A percentile compares a stretch with the other conserved stretches of the same genome.
Conservation (phyloP, 2,329 filamentous ascomycete species). For the Fusarium tricinctum region DNA sequence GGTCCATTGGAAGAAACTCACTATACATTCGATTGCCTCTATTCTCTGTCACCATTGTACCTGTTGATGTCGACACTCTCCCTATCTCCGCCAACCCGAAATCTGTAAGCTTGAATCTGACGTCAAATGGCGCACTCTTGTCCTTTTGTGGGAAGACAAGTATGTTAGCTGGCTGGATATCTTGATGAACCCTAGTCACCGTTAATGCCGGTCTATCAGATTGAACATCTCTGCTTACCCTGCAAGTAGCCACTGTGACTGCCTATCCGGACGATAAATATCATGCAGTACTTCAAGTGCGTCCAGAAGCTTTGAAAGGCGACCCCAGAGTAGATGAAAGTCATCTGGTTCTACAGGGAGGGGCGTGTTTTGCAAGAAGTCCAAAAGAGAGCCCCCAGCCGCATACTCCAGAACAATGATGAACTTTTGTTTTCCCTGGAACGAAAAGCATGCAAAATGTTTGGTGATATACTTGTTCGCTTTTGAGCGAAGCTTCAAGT, state of each 20-base stretch:
- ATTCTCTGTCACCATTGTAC: background rate
- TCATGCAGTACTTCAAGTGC: background rate
- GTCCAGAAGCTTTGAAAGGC: conserved; percentile 5
- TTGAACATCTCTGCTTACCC: background rate
- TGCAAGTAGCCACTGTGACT: background rate
- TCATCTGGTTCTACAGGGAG: background rate
- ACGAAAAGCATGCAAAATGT: conserved; percentile 15
- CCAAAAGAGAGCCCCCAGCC: background rate
- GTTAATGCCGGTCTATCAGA: background rate
- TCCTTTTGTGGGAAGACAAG: conserved; percentile 11
- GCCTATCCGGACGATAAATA: background rate
- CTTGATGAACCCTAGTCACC: conserved; percentile 9
- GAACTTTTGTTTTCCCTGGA: background rate
- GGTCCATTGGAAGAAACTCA: background rate
- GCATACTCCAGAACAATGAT: conserved; percentile 26
- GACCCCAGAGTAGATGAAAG: background rate
- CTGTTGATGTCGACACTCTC: background rate
- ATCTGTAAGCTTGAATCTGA: conserved; percentile 14
- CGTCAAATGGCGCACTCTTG: conserved; percentile 2
- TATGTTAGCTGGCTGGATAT: conserved; percentile 35
- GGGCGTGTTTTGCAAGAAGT: background rate
- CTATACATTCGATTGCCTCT: conserved; percentile 29
- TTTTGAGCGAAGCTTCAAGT: background rate
- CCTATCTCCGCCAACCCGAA: conserved; percentile 19
- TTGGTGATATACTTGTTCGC: background rate